Base-by-base conservation (phyloP, 2,329 filamentous ascomycete genomes). In the Zalaria sp. region DNA sequence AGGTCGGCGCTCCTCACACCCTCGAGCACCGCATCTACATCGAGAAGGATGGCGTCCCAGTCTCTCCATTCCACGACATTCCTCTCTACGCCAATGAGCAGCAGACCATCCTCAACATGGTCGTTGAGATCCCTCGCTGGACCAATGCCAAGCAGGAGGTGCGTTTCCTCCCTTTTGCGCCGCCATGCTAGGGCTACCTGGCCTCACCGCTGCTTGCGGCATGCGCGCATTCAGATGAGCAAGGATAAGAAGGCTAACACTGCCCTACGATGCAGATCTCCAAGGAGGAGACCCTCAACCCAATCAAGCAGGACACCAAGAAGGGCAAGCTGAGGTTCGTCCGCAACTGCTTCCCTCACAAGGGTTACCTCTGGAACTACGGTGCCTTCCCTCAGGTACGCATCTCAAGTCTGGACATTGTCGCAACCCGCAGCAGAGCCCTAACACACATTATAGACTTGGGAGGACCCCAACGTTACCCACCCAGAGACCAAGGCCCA, bases 351-450 rank as follows among this genome's bases (percentile, higher is more conserved):
- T 98, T 98, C 79, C 91, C 91, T 57, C 91, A 98, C 83, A 96
- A 98, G 79, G 91, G 91, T 54, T 98, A 98, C 71, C 85, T 98
- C 57, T 98, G 91, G 91, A 98, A 98, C 79, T 98, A 98, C 71
- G 91, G 91, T 72, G 88, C 88, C 67, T 96, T 98, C 81, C 91
- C 91, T 58, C 86, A 91, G 75, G 86, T 91, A 75, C 61, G 74
- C 58, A n/a, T 18, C 18, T 18, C 18, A 18, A 18, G 18, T 18
- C 18, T 18, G 18, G 18, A 18, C 18, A 26, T 38, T 4, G 4
- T 18, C 8, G 4, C n/a, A 27, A 6, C 7, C 35, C 4, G 35
- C 35, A 35, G n/a, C 38, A 28, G 36, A 31, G 26, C 37, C 34
- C 37, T 46, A 35, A 48, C 47, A 35, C n/a, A n/a, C 25, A 25